Evolutionary conservation across 208 protist species (phyloP), one percentile per base, ranked within the genome.

Genomic region (Leishmania arabica): DNA sequence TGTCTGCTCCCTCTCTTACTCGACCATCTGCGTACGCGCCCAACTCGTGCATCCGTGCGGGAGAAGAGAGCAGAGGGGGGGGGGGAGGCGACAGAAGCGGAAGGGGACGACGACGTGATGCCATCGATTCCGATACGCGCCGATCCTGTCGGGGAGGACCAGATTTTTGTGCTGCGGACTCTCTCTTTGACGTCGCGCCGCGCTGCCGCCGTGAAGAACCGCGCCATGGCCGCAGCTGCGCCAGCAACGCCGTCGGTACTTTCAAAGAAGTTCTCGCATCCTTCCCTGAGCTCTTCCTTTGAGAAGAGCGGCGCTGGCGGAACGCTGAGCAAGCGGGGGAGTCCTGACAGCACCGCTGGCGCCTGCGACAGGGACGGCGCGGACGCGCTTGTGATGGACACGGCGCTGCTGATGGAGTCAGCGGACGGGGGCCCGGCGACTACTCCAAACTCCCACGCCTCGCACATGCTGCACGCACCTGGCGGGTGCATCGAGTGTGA

Each of bases 321-420:
- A 13, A 3, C 42, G 27, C 2, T 75, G 4, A 58, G 2, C 47
- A 37, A 58, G 45, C 31, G n/a, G 47, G n/a, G 13, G 42, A 31
- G 47, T 58, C n/a, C 17, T 56, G 24, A 34, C 47, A 19, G 24
- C 27, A 11, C n/a, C 15, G 70, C 45, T 51, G 19, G 15, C 37
- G 70, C 19, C 70, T 9, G 9, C 21, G 47, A 40, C 42, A n/a
- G 58, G 8, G 70, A n/a, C 47, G 21, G 40, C 66, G 40, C 17
- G 19, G 31, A 70, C 13, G n/a, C 47, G 15, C 75, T 62, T 37
- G 75, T 76, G 27, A 45, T 75, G 54, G 75, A 75, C 45, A 51
- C 81, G 3, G 42, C 62, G 34, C 65, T 69, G 58, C 68, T 56
- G 47, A 19, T 47, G 13, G 70, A 54, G n/a, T 24, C 24, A 3